Base-by-base conservation (phyloP, 75 land plant genomes). In the Selaginella tamariscina region DNA sequence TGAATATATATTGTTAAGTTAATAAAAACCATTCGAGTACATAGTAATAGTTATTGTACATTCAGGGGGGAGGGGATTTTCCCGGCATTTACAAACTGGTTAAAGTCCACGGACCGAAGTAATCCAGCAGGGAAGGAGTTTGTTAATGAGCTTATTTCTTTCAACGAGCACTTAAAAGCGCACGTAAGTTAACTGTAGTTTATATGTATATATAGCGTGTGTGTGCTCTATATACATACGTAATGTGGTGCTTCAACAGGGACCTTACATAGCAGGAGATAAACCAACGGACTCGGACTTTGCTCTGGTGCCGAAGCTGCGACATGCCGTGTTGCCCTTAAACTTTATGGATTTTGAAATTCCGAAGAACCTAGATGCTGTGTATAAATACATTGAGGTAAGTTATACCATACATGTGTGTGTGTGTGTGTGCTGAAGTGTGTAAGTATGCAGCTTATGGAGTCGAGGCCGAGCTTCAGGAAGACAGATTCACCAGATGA, bases 321-420 rank as follows among this genome's bases (percentile, higher is more conserved):
- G 75, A 22, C 78, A 76, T 56, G 57, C 75, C 59, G 65, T 74
- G 0, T 69, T 76, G 9, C 64, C 76, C 11, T 54, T 76, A 1
- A 69, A 76, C 39, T 76, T 24, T 66, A 33, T 73, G 76, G 64
- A 39, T 2, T 76, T 76, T 54, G 13, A 33, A 56, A 72, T 76
- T 20, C 78, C 78, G 20, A 26, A 29, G 39, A 24, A 76, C 21
- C 67, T 32, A 54, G 0, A 65, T 26, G 77, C 70, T 54, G 32
- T 76, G 0, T 54, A 76, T 22, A 72, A 76, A 0, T 76, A 76
- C 56, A 76, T 76, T 23, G 76, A 72, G 64, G 78, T 76, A 66
- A 28, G 33, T 27, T 49, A 13, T 49, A 20, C 11, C 11, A 49
- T 49, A 49, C 20, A 49, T 49, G 20, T 49, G 20, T 20, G 11